Base-by-base conservation (phyloP, 2,329 filamentous ascomycete species). In the Cladosporium sp. region DNA sequence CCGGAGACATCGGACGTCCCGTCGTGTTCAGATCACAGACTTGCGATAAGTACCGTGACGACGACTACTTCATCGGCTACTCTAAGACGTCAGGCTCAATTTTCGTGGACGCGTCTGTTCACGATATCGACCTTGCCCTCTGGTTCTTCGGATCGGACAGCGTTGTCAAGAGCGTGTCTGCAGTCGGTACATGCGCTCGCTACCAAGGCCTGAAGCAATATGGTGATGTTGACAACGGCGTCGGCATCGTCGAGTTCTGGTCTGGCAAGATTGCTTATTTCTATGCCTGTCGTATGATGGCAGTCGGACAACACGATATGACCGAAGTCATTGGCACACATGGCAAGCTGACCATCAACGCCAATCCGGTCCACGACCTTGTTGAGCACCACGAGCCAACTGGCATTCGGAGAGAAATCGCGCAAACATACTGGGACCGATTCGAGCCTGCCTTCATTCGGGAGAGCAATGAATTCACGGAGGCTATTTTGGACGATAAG, bases 31-130 rank as follows among this genome's bases (percentile, higher is more conserved):
- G 85, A 63, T 83, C 79, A 47, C 86, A 88, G 71, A 88, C 85
- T 0, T 87, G 84, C 72, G 85, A 89, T 73, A 86, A 84, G 69
- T 79, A 83, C 59, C 84, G 88, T 60, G 82, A 84, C 0, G 79
- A 78, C 0, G 85, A 85, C 47, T 88, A 88, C 78, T 89, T 88
- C 70, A 84, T 89, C 57, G 77, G 80, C 20, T 89, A 88, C 72
- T 84, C 86, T 12, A 76, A 84, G 65, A 85, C 82, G 73, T 82
- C 77, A 1, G 86, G 87, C 36, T 86, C 86, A 20, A 87, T 88
- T 69, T 89, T 89, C 65, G 86, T 88, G 59, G 87, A 89, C 75
- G 87, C 84, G 74, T 84, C 82, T 54, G 84, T 89, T 67, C 87
- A 89, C 75, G 87, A 89, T 65, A 88, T 89, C 64, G 84, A 87